Evolutionary conservation across 2,329 filamentous ascomycete species (phyloP).

Genomic region (Dothideomycetes sp.): DNA sequence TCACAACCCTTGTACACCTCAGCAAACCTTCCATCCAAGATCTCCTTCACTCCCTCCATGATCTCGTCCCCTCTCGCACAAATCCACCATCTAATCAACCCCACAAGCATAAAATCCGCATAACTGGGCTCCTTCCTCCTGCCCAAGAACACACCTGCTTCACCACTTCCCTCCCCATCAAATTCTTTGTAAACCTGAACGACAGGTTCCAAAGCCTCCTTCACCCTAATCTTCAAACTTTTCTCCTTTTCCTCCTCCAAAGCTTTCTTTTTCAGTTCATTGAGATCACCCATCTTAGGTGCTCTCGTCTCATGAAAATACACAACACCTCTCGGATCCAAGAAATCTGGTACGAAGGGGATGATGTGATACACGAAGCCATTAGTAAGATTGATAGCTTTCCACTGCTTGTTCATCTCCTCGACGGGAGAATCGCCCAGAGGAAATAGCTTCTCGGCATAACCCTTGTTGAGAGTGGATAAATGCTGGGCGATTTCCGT

Average conservation of each 20-base stretch:
- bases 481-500: neutral
- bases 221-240: neutral
- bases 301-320: constrained; percentile 3
- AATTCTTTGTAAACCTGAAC: neutral
- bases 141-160: neutral
- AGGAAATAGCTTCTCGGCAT: neutral
- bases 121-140: neutral
- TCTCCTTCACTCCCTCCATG: constrained; percentile 7
- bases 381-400: neutral
- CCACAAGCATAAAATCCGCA: constrained; percentile 4
- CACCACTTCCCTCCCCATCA: neutral
- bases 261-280: neutral
- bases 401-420: neutral
- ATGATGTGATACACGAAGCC: neutral
- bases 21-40: constrained; percentile 10
- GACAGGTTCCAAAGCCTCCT: neutral
- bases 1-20: neutral
- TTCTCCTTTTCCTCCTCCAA: constrained; percentile 1
- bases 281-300: neutral
- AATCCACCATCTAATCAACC: constrained; percentile 6
- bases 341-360: neutral
- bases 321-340: constrained; percentile 1
- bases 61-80: constrained; percentile 8
- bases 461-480: neutral
- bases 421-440: neutral